Conservation (phyloP, 2,329 filamentous ascomycete genomes). For the Myriosclerotinia duriaeana region DNA sequence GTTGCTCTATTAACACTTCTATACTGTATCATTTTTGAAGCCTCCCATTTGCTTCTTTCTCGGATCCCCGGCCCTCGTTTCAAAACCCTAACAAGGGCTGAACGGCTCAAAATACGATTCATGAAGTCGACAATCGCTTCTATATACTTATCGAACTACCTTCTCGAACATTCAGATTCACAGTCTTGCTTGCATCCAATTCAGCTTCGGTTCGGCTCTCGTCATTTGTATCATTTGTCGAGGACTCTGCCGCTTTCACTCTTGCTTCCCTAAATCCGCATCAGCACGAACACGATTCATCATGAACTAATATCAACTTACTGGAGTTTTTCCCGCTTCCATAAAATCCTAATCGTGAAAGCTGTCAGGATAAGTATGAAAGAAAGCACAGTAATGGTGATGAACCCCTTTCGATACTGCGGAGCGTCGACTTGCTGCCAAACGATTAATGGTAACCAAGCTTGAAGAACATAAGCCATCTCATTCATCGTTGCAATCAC, state of each 20-base stretch:
- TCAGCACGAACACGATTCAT: neutral
- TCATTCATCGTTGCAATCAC: slow-evolving; percentile 67
- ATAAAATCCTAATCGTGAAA: slow-evolving; percentile 24
- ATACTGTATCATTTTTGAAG: no score
- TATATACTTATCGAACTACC: neutral
- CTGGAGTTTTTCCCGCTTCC: slow-evolving; percentile 24
- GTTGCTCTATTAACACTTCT: no score
- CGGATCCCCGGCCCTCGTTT: no score
- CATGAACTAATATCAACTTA: neutral
- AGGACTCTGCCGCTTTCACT: neutral
- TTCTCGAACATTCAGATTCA: neutral
- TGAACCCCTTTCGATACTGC: slow-evolving; percentile 59
- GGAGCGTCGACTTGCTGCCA: slow-evolving; percentile 66
- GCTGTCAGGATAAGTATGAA: slow-evolving; percentile 33
- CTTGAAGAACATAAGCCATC: slow-evolving; percentile 67
- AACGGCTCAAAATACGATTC: no score
- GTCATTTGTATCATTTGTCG: neutral
- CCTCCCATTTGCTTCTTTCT: no score
- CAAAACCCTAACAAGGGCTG: no score
- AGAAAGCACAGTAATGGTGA: slow-evolving; percentile 53
- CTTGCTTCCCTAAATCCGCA: slow-evolving; percentile 2
- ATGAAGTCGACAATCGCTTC: no score
- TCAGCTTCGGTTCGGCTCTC: neutral
- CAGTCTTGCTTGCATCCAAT: neutral
- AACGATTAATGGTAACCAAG: slow-evolving; percentile 65